These are phyloP conservation scores for Kentomonas sorsogonicus DNA, from an alignment of 208 protist genomes.

Conservation along the genomic window DNA sequence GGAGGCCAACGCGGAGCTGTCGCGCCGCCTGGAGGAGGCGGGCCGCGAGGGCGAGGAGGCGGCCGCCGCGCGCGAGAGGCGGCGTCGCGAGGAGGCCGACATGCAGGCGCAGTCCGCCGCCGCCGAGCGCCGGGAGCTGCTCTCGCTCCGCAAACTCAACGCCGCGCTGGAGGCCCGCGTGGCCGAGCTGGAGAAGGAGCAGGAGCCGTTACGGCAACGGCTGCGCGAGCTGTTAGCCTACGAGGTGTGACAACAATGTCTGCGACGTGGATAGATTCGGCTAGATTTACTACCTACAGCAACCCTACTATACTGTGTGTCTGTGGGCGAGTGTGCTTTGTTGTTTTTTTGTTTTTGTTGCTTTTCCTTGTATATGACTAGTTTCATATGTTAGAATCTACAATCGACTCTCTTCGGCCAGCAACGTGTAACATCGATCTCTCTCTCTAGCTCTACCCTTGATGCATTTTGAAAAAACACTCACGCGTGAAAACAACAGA, in stretches of 20 bases:
- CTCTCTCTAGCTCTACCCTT: background rate
- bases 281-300: background rate
- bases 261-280: background rate
- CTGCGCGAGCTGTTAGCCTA: conserved; percentile 21
- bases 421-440: background rate
- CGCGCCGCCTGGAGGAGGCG: no score
- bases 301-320: background rate
- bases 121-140: conserved; percentile 39
- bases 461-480: background rate
- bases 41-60: no score
- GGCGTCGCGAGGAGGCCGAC: conserved; percentile 16
- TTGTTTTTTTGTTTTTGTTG: background rate
- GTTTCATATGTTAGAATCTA: background rate
- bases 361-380: no score
- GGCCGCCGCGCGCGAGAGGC: no score
- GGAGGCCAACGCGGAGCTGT: no score
- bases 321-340: background rate
- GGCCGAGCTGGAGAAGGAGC: conserved; percentile 56
- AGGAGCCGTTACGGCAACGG: conserved; percentile 69
- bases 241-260: background rate
- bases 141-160: conserved; percentile 60
- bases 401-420: background rate
- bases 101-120: conserved; percentile 15
- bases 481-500: background rate
- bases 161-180: conserved; percentile 55